phyloP scores from a whole-genome alignment of 176 grass and related monocot genomes.

The Carex cristatella region DNA sequence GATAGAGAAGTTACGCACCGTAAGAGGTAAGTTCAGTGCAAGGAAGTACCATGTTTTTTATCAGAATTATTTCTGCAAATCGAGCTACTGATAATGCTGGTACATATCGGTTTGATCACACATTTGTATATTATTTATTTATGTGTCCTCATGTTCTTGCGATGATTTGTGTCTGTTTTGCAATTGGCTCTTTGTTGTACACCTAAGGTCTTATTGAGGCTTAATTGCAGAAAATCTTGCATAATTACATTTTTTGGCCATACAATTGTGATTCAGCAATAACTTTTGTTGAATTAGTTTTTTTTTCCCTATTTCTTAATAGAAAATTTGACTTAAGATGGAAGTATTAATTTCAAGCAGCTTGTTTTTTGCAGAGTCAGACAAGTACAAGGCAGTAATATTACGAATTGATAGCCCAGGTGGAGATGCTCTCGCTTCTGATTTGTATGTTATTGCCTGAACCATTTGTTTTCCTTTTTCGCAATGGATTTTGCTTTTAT shows the following conservation, averaged over 20 bases:
- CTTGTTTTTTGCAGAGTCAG: slow-evolving; percentile 58
- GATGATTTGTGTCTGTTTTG: not conserved
- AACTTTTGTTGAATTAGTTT: not conserved
- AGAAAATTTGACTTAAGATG: slow-evolving; percentile 16
- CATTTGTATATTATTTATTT: not conserved
- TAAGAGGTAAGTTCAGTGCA: slow-evolving; percentile 61
- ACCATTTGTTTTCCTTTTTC: not conserved
- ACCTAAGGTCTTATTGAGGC: not conserved
- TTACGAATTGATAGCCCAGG: slow-evolving; percentile 92
- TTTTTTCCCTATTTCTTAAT: not conserved
- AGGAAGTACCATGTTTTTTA: not conserved
- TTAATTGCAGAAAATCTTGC: not conserved
- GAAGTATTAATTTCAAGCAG: slow-evolving; percentile 21
- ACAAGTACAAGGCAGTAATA: slow-evolving; percentile 91
- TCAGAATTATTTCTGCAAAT: not conserved
- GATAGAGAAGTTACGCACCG: slow-evolving; percentile 77
- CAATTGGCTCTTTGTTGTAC: not conserved
- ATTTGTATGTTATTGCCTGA: slow-evolving; percentile 63
- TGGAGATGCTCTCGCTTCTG: slow-evolving; percentile 97
- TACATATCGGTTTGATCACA: not conserved
- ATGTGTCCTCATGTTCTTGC: not conserved
- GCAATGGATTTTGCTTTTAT: not conserved
- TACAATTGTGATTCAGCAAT: not conserved
- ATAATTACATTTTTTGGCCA: not conserved
- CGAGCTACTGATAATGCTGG: not conserved